Base-by-base conservation (phyloP, 2,329 filamentous ascomycete genomes). In the Beauveria sp. region DNA sequence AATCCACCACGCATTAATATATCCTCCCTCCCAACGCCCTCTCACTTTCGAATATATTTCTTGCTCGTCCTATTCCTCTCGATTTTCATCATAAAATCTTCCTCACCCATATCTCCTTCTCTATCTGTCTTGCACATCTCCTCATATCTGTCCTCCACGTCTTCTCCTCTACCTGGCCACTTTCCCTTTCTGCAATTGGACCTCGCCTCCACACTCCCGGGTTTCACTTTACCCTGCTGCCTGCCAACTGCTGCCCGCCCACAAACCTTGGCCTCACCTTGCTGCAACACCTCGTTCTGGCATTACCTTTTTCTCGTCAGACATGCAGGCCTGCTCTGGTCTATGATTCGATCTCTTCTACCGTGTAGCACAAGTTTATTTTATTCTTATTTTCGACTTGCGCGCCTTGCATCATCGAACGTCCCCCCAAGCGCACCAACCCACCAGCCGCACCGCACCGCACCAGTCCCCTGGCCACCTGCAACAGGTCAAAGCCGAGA, bases 401-500 rank as follows among this genome's bases (percentile, higher is more conserved):
- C 34, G 5, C 12, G 34, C 34, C 34, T 37, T 37, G 34, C 34
- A 37, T 37, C 34, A 5, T 37, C 34, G 12, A 10, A 16, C 34
- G 34, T 37, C 34, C 34, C 12, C 34, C 34, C 34, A 37, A 37
- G 34, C 20, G 16, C 28, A 41, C 30, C 34, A 20, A 3, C 30
- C 28, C 28, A 28, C 26, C 24, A 28, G 18, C 40, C 14, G 53
- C 26, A 51, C 40, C 34, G 22, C 40, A 51, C 26, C 22, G 34
- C 40, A 26, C 44, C 55, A 51, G 48, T 59, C 48, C 48, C 48
- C 56, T 52, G 56, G 46, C 16, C 44, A 41, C 43, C 40, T 53
- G n/a, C 50, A 53, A 5, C 18, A 28, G 26, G 48, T 50, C 48
- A 53, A 37, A 54, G 37, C 40, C 57, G 28, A 58, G 47, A 53